A percentile compares a stretch with the other conserved stretches of the same genome.
Evolutionary conservation across 1,284 basidiomycete genomes (phyloP).

Genomic region (Puccinia brachypodii): DNA sequence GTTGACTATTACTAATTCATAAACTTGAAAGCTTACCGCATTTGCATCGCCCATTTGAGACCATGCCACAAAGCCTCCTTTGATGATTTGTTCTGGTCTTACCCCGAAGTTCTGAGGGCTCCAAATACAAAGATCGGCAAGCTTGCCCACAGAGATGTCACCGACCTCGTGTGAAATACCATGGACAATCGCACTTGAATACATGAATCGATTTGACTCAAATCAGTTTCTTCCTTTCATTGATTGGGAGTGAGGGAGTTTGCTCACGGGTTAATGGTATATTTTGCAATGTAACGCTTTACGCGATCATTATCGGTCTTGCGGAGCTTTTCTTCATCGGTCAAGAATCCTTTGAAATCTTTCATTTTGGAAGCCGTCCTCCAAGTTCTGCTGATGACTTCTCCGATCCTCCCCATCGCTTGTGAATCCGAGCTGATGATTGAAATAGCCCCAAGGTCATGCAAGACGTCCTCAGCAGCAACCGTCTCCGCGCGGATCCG

Average conservation of each 20-base stretch:
- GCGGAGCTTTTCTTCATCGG: conserved; percentile 65
- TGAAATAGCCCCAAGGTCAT: conserved; percentile 87
- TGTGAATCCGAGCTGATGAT: conserved; percentile 96
- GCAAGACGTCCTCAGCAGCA: conserved; percentile 94
- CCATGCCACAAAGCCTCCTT: conserved; percentile 90
- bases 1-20: neutral
- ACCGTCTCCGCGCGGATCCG: conserved; percentile 95
- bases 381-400: conserved; percentile 92
- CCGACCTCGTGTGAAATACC: conserved; percentile 87
- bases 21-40: conserved; percentile 49
- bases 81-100: conserved; percentile 87
- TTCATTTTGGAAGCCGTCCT: conserved; percentile 94
- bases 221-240: neutral
- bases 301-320: conserved; percentile 88
- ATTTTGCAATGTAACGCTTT: conserved; percentile 93
- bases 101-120: conserved; percentile 87
- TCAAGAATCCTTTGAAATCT: conserved; percentile 71
- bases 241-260: neutral
- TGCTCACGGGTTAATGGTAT: conserved; percentile 93
- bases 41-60: conserved; percentile 62
- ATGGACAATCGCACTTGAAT: conserved; percentile 81
- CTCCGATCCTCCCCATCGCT: conserved; percentile 96
- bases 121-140: conserved; percentile 95
- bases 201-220: neutral
- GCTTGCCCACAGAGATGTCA: conserved; percentile 73